Conservation (phyloP, 148 eudicot genomes). For the Selenicereus undatus region DNA sequence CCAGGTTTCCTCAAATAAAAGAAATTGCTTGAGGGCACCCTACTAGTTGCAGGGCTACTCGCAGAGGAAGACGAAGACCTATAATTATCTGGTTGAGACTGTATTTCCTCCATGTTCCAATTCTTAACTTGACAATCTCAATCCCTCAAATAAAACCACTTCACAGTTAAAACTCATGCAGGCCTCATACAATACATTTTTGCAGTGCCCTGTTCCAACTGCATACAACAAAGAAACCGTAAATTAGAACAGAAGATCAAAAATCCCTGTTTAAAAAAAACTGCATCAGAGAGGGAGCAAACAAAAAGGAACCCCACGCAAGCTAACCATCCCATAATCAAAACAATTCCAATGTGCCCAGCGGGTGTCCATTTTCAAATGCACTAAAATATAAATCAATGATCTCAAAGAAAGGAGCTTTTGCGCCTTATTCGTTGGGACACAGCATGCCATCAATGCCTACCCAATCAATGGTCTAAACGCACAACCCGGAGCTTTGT, state of each 20-base stretch:
- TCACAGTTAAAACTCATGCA: constrained; percentile 6
- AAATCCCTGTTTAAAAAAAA: background rate
- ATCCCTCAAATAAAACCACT: constrained; percentile 15
- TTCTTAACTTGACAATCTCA: background rate
- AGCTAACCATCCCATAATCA: background rate
- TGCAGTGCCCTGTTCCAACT: background rate
- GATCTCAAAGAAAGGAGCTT: background rate
- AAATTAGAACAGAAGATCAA: background rate
- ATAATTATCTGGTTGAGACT: constrained; percentile 80
- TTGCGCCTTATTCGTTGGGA: background rate
- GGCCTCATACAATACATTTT: background rate
- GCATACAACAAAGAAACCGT: constrained; percentile 3
- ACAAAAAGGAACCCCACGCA: background rate
- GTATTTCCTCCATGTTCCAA: constrained; percentile 84
- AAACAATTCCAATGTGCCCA: background rate
- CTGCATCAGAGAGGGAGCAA: background rate
- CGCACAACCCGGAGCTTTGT: background rate
- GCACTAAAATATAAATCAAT: background rate
- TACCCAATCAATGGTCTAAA: background rate
- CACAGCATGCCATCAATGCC: background rate
- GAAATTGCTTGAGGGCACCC: constrained; percentile 87
- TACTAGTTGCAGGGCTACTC: constrained; percentile 83
- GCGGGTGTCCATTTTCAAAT: background rate
- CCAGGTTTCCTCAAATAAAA: constrained; percentile 88
- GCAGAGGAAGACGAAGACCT: constrained; percentile 96